Conservation (phyloP, 2,329 filamentous ascomycete species). For the Fusarium decemcellulare region DNA sequence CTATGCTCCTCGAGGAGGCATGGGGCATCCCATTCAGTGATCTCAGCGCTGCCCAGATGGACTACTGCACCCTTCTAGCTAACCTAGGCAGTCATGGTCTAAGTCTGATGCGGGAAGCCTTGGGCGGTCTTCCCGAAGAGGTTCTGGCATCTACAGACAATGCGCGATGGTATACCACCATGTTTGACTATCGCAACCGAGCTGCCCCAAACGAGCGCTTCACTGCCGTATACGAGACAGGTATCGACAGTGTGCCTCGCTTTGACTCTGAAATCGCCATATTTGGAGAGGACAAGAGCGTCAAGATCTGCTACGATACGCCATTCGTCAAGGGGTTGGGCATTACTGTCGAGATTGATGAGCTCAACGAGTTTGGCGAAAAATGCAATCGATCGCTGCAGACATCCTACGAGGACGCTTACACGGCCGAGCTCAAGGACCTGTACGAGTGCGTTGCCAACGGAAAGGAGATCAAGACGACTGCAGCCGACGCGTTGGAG, state of each 20-base stretch:
- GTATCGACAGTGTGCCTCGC: constrained; percentile 64
- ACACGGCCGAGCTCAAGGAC: constrained; percentile 50
- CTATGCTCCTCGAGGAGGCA: constrained; percentile 49
- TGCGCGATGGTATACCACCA: not conserved
- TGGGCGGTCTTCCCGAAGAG: constrained; percentile 33
- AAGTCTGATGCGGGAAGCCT: constrained; percentile 63
- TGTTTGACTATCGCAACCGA: too few species aligned
- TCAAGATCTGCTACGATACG: constrained; percentile 66
- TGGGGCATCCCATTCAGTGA: constrained; percentile 42
- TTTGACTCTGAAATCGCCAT: constrained; percentile 65
- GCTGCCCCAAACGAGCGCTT: constrained; percentile 50
- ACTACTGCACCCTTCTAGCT: constrained; percentile 56
- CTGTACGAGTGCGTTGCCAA: constrained; percentile 36
- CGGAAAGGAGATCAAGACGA: constrained; percentile 49
- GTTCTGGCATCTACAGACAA: constrained; percentile 21
- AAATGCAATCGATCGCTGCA: too few species aligned
- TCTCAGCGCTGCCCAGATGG: constrained; percentile 29
- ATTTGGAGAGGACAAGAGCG: constrained; percentile 64
- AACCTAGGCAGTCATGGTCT: constrained; percentile 66
- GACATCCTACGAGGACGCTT: constrained; percentile 54
- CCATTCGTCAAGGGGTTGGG: constrained; percentile 64
- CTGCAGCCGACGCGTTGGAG: constrained; percentile 44
- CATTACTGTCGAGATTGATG: too few species aligned
- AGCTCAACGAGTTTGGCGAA: too few species aligned
- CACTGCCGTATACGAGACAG: constrained; percentile 66